Percentiles rank a stretch among this genome's conserved stretches.
Evolutionary conservation across 768 basidiomycete species (phyloP).

Genomic region (Boletus eberwhitei): DNA sequence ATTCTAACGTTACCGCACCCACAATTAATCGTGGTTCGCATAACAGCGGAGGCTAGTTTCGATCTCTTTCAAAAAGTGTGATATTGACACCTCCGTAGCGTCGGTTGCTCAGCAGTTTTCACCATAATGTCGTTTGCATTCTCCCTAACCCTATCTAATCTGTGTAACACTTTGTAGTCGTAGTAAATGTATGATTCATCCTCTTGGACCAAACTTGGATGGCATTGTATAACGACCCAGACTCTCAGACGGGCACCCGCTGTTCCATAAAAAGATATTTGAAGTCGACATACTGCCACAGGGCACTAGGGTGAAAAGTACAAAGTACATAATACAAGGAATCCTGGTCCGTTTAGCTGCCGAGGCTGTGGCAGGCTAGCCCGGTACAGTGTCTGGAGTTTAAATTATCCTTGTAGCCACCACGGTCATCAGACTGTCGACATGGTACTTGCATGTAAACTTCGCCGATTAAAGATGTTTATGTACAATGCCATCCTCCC

Average conservation of each 20-base stretch:
- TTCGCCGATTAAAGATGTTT: no score
- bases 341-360: neutral
- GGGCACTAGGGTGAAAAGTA: no score
- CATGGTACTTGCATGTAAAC: neutral
- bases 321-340: no score
- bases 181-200: neutral
- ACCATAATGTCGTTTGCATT: neutral
- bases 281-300: no score
- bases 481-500: no score
- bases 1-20: neutral
- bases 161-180: neutral
- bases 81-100: neutral
- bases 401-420: neutral
- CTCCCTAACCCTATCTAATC: neutral
- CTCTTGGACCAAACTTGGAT: neutral
- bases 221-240: no score
- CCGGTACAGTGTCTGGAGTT: neutral
- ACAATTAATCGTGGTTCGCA: neutral
- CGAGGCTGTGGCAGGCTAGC: neutral
- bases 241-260: neutral
- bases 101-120: neutral
- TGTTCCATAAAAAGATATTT: no score
- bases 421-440: neutral
- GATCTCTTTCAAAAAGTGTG: neutral
- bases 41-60: neutral